Evolutionary conservation across 208 protist species (phyloP).

Genomic region (Ichthyophonus hoferi): DNA sequence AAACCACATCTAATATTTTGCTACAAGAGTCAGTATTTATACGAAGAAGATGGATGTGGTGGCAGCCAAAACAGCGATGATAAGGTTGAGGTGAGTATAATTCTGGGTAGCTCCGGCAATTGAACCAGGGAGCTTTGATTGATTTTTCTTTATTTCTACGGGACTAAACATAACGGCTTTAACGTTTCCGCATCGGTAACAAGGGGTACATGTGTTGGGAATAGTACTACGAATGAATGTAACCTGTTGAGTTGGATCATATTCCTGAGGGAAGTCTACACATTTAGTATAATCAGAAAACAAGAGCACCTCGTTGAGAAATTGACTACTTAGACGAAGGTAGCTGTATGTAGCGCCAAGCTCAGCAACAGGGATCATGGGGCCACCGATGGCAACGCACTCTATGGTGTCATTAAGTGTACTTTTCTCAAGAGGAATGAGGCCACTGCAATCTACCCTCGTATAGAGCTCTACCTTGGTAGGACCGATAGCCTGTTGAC

Average conservation of each 20-base stretch:
- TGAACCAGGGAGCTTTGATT: too few species aligned
- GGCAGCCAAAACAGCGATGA: too few species aligned
- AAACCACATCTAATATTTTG: too few species aligned
- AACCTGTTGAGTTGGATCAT: neutral
- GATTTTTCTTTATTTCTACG: too few species aligned
- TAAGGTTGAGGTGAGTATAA: too few species aligned
- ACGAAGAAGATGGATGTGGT: too few species aligned
- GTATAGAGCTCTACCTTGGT: neutral
- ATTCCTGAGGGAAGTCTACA: neutral
- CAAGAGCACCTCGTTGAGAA: neutral
- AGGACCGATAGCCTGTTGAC: too few species aligned
- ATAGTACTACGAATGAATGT: constrained; percentile 1
- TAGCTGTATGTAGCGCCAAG: neutral
- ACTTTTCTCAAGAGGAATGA: neutral
- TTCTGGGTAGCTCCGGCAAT: too few species aligned
- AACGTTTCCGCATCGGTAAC: constrained; percentile 26
- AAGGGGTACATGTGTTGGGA: constrained; percentile 10
- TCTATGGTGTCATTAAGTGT: neutral
- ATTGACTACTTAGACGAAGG: neutral
- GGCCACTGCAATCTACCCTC: neutral
- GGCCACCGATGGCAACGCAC: neutral
- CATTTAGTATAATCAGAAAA: neutral
- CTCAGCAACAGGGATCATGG: neutral
- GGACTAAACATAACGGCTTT: neutral
- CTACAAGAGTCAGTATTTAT: too few species aligned